A percentile compares a stretch with the other conserved stretches of the same genome.
phyloP scores from a whole-genome alignment of 306 rosid species.

The Rosa chinensis region DNA sequence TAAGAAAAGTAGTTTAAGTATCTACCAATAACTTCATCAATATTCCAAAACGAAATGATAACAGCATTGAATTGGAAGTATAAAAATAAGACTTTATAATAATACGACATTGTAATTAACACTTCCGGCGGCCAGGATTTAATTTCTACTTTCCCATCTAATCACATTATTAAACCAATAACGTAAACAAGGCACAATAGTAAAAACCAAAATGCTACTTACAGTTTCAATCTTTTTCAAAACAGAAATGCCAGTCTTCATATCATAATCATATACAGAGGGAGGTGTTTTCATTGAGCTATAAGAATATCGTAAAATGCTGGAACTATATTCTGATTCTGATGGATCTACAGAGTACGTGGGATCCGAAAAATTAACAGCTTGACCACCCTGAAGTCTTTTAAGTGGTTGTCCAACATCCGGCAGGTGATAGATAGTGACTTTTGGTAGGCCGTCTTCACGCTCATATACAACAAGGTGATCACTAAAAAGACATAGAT shows the following conservation, averaged over 20 bases:
- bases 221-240: conserved; percentile 79
- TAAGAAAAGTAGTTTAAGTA: not conserved
- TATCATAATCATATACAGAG: conserved; percentile 86
- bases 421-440: conserved; percentile 67
- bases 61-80: not conserved
- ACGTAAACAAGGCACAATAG: conserved; percentile 14
- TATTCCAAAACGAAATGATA: not conserved
- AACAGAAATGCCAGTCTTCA: conserved; percentile 64
- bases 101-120: not conserved
- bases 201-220: conserved; percentile 38
- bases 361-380: conserved; percentile 72
- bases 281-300: conserved; percentile 86
- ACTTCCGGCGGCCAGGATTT: not conserved
- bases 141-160: not conserved
- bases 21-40: not conserved
- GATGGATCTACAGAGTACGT: conserved; percentile 55
- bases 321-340: conserved; percentile 67
- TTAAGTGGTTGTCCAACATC: conserved; percentile 61
- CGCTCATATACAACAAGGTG: conserved; percentile 72
- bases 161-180: not conserved
- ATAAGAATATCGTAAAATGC: conserved; percentile 68
- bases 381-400: conserved; percentile 57
- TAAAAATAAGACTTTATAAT: not conserved
- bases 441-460: conserved; percentile 78
- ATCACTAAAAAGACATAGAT: conserved; percentile 62